Evolutionary conservation across 768 basidiomycete species (phyloP).

Genomic region (Leucosporidium yakuticum): DNA sequence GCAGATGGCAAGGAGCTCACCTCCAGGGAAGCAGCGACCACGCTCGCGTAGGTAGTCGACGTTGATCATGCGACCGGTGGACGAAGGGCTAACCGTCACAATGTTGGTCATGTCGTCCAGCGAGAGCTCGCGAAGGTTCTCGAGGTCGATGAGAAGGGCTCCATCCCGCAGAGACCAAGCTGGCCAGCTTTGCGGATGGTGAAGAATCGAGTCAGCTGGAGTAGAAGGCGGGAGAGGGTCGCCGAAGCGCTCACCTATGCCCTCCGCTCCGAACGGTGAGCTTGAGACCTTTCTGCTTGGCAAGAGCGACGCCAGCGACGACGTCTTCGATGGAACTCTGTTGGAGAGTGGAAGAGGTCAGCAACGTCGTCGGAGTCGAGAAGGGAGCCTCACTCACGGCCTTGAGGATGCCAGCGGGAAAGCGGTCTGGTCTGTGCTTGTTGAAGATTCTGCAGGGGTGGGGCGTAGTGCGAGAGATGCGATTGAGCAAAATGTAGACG

Average conservation of each 20-base stretch:
- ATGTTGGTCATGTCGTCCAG: neutral
- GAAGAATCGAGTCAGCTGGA: no score
- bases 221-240: no score
- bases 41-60: neutral
- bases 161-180: neutral
- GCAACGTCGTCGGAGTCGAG: no score
- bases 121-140: neutral
- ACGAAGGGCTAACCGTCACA: neutral
- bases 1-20: no score
- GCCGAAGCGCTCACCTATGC: neutral
- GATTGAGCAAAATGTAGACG: no score
- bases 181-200: neutral
- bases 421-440: neutral
- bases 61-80: slow-evolving; percentile 2
- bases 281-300: neutral
- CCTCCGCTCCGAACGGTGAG: neutral
- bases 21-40: neutral
- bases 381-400: neutral
- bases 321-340: neutral
- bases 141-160: neutral
- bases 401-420: neutral
- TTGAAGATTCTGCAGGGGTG: neutral
- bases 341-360: no score
- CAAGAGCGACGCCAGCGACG: neutral
- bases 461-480: no score